phyloP scores from a whole-genome alignment of 2,329 filamentous ascomycete genomes.

The Chrysosporium queenslandicum region DNA sequence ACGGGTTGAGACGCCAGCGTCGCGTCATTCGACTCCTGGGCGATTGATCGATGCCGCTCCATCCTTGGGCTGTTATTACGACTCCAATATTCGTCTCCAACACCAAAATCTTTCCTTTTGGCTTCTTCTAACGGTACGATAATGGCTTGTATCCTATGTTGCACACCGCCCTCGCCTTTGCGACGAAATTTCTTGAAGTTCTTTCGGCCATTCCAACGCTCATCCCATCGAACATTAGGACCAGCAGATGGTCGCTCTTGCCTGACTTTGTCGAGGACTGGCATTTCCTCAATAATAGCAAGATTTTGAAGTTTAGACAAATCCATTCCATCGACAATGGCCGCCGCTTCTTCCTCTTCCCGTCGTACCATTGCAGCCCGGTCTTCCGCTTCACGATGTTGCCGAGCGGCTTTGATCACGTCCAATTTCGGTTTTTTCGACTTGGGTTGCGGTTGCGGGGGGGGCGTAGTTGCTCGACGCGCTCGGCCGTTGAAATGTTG shows the following conservation, averaged over 20 bases:
- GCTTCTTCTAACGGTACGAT: slow-evolving; percentile 65
- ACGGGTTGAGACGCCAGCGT: slow-evolving; percentile 8
- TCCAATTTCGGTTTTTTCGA: slow-evolving; percentile 53
- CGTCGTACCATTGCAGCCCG: slow-evolving; percentile 46
- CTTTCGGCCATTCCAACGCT: slow-evolving; percentile 83
- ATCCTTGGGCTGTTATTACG: slow-evolving; percentile 26
- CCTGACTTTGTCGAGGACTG: slow-evolving; percentile 39
- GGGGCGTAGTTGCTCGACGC: slow-evolving; percentile 26
- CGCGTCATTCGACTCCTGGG: slow-evolving; percentile 7
- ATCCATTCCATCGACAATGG: slow-evolving; percentile 54
- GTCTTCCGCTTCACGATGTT: slow-evolving; percentile 45
- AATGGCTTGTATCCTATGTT: slow-evolving; percentile 43
- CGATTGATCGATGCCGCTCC: slow-evolving; percentile 19
- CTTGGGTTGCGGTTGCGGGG: slow-evolving; percentile 30
- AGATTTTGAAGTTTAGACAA: slow-evolving; percentile 63
- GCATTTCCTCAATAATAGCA: slow-evolving; percentile 67
- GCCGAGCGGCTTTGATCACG: slow-evolving; percentile 54
- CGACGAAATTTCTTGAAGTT: slow-evolving; percentile 81
- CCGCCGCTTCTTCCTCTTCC: slow-evolving; percentile 57
- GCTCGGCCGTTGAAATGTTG: slow-evolving; percentile 58
- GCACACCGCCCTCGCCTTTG: slow-evolving; percentile 28
- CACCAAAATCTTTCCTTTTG: slow-evolving; percentile 59
- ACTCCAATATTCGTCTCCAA: slow-evolving; percentile 67
- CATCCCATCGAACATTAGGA: slow-evolving; percentile 64
- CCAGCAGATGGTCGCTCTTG: slow-evolving; percentile 25